These are phyloP conservation scores for Cytospora schulzeri DNA, from an alignment of 2,329 filamentous ascomycete species.

Conservation along the genomic window DNA sequence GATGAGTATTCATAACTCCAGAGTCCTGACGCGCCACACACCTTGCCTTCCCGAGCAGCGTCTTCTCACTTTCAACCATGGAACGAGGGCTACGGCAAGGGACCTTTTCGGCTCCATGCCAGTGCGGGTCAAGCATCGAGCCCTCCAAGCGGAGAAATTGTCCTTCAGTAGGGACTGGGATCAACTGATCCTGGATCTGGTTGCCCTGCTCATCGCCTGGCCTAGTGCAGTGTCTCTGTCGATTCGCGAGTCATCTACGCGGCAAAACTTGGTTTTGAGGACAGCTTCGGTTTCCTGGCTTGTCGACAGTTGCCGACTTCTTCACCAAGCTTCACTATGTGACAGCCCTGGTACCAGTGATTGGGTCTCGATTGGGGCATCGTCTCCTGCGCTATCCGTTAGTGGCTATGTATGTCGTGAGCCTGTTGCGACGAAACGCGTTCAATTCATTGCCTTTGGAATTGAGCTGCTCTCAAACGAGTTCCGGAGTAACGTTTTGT, in stretches of 20 bases:
- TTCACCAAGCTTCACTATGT: conserved; percentile 68
- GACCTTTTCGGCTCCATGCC: conserved; percentile 90
- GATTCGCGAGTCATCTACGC: conserved; percentile 53
- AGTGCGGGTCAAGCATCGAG: conserved; percentile 82
- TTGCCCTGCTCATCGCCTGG: conserved; percentile 73
- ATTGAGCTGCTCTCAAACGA: conserved; percentile 64
- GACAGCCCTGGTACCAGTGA: conserved; percentile 51
- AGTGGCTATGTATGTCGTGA: conserved; percentile 70
- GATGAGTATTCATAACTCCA: conserved; percentile 71
- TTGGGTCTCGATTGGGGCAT: conserved; percentile 75
- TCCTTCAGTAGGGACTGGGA: conserved; percentile 67
- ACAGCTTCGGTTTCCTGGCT: conserved; percentile 19
- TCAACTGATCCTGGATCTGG: conserved; percentile 58
- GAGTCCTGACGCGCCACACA: conserved; percentile 62
- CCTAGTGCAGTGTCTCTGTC: conserved; percentile 56
- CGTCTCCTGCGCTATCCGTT: conserved; percentile 62
- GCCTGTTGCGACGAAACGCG: conserved; percentile 69
- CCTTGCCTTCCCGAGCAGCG: conserved; percentile 63
- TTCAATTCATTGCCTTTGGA: conserved; percentile 83
- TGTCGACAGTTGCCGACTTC: conserved; percentile 41
- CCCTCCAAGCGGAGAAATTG: conserved; percentile 52
- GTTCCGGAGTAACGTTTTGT: conserved; percentile 65
- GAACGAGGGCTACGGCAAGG: conserved; percentile 74
- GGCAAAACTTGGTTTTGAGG: conserved; percentile 42
- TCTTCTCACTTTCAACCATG: conserved; percentile 60